Percentiles rank a stretch among this genome's conserved stretches.
phyloP scores from a whole-genome alignment of 1,284 basidiomycete species.

The Malassezia dermatis region DNA sequence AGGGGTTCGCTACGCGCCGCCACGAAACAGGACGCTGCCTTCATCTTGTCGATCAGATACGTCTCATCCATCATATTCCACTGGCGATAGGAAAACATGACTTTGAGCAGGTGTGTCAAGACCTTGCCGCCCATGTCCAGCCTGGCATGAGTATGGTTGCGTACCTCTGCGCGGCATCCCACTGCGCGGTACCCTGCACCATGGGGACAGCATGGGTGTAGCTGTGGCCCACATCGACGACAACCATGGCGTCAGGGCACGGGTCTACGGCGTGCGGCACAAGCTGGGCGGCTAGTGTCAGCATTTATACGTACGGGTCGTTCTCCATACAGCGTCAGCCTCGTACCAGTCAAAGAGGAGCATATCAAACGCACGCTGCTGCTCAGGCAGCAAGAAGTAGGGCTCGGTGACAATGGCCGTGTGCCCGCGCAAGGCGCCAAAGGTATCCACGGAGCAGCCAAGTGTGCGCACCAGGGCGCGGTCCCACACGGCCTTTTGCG shows the following conservation, averaged over 20 bases:
- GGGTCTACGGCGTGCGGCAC: neutral
- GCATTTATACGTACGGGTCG: constrained; percentile 13
- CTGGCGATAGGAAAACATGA: constrained; percentile 82
- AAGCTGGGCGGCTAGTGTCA: constrained; percentile 9
- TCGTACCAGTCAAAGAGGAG: constrained; percentile 94
- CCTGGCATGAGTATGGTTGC: constrained; percentile 50
- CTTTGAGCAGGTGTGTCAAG: constrained; percentile 85
- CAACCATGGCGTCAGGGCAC: constrained; percentile 64
- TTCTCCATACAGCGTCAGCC: constrained; percentile 66
- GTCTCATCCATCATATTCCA: constrained; percentile 98
- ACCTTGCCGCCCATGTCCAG: constrained; percentile 88
- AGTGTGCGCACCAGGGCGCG: constrained; percentile 20
- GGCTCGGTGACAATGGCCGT: constrained; percentile 69
- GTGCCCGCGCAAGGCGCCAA: constrained; percentile 10
- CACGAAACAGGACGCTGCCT: constrained; percentile 77
- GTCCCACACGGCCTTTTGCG: constrained; percentile 41
- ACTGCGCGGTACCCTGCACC: constrained; percentile 62
- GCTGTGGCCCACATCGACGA: constrained; percentile 83
- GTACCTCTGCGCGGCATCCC: constrained; percentile 69
- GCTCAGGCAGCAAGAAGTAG: constrained; percentile 79
- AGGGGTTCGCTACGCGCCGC: constrained; percentile 15
- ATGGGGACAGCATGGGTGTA: constrained; percentile 85
- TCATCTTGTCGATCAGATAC: constrained; percentile 78
- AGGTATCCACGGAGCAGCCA: constrained; percentile 7
- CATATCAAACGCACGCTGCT: constrained; percentile 82